Conservation (phyloP, 2,329 filamentous ascomycete species). For the Alternaria alternata region DNA sequence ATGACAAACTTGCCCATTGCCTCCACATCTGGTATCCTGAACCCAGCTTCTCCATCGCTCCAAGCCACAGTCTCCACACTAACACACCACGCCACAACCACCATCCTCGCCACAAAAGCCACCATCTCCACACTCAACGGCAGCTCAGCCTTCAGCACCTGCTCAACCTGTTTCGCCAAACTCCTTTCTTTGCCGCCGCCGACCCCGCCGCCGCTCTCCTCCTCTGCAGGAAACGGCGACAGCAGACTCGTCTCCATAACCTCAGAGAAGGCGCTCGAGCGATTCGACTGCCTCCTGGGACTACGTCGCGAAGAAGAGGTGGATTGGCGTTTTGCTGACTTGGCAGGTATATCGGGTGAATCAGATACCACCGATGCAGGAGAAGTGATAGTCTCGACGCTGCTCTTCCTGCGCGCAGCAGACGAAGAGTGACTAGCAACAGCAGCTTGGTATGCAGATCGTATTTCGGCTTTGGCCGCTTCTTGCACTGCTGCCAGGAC, state of each 20-base stretch:
- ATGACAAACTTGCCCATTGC: constrained; percentile 18
- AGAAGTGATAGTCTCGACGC: not conserved
- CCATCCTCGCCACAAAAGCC: constrained; percentile 36
- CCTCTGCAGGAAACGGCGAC: not conserved
- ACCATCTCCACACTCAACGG: constrained; percentile 37
- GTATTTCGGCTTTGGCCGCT: constrained; percentile 32
- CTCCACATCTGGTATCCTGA: constrained; percentile 20
- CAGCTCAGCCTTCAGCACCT: constrained; percentile 34
- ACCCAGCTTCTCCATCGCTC: constrained; percentile 30
- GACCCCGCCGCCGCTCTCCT: not conserved
- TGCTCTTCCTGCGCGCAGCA: not conserved
- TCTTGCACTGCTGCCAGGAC: constrained; percentile 30
- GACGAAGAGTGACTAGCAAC: constrained; percentile 13
- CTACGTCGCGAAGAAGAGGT: not conserved
- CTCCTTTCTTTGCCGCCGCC: constrained; percentile 1
- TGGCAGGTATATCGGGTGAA: not conserved
- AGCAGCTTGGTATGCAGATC: constrained; percentile 33
- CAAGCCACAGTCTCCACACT: constrained; percentile 39
- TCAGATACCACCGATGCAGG: not conserved
- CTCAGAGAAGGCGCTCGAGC: constrained; percentile 9
- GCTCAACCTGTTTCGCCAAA: constrained; percentile 36
- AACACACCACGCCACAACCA: constrained; percentile 45
- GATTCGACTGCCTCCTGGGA: constrained; percentile 6
- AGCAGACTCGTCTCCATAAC: constrained; percentile 1
- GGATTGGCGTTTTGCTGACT: constrained; percentile 12